These are phyloP conservation scores for Paecilomyces variotii DNA, from an alignment of 2,329 filamentous ascomycete genomes.

Conservation along the genomic window DNA sequence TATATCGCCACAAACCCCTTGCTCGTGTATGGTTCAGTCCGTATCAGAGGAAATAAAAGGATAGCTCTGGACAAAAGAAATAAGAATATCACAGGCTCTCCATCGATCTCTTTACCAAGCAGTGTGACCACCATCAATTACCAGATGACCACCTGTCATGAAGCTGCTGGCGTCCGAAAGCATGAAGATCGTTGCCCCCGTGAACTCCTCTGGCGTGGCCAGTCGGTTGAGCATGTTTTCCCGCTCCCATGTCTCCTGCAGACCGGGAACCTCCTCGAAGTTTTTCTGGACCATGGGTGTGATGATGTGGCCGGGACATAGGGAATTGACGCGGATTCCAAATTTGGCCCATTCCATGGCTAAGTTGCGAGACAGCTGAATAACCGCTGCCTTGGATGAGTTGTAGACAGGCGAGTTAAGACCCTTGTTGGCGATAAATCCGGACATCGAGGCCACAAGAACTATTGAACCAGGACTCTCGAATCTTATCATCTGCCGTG, in stretches of 20 bases:
- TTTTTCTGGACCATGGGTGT: slow-evolving; percentile 73
- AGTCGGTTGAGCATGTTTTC: slow-evolving; percentile 48
- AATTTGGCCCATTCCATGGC: slow-evolving; percentile 46
- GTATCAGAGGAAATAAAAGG: background rate
- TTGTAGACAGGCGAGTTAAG: slow-evolving; percentile 41
- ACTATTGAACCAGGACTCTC: slow-evolving; percentile 44
- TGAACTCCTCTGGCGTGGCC: slow-evolving; percentile 50
- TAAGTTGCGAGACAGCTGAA: slow-evolving; percentile 44
- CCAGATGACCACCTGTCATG: slow-evolving; percentile 61
- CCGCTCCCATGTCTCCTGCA: slow-evolving; percentile 33
- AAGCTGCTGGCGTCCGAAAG: slow-evolving; percentile 60
- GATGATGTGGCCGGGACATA: slow-evolving; percentile 48
- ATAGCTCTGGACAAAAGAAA: background rate
- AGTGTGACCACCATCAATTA: slow-evolving; percentile 64
- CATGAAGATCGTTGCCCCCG: slow-evolving; percentile 60
- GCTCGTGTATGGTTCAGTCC: background rate
- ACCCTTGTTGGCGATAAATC: slow-evolving; percentile 43
- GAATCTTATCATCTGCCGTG: slow-evolving; percentile 41
- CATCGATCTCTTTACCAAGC: slow-evolving; percentile 30
- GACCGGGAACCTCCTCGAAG: slow-evolving; percentile 66
- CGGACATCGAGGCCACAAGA: slow-evolving; percentile 45
- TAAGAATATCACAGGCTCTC: background rate
- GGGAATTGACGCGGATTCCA: slow-evolving; percentile 47
- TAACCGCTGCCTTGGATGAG: slow-evolving; percentile 47
- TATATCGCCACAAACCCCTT: background rate